Percentiles rank a stretch among this genome's conserved stretches.
These are phyloP conservation scores for Aspergillus phoenicis DNA, from an alignment of 2,329 filamentous ascomycete genomes.

Conservation along the genomic window DNA sequence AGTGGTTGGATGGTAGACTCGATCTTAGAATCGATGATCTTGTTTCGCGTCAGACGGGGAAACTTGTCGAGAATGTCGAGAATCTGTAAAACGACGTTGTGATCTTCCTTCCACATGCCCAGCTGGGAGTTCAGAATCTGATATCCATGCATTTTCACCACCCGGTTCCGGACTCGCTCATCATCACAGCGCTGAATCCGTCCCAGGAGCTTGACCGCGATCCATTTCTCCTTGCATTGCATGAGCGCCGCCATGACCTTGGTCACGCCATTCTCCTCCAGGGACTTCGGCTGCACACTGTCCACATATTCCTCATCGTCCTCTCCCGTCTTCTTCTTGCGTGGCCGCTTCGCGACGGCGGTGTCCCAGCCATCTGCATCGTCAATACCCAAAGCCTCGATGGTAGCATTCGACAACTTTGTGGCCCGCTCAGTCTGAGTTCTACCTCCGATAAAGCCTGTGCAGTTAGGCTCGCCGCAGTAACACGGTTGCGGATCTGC, in stretches of 20 bases:
- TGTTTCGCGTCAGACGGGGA: conserved; percentile 90
- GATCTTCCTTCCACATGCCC: conserved; percentile 81
- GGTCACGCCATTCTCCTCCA: conserved; percentile 81
- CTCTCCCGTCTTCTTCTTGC: conserved; percentile 88
- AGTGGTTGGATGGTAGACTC: conserved; percentile 76
- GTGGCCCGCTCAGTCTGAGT: conserved; percentile 95
- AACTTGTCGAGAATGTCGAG: conserved; percentile 86
- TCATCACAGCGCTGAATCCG: conserved; percentile 87
- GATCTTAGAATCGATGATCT: conserved; percentile 95
- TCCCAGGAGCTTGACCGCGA: conserved; percentile 88
- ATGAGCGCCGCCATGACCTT: conserved; percentile 96
- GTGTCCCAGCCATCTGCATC: conserved; percentile 91
- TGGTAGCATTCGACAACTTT: conserved; percentile 83
- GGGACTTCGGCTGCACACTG: conserved; percentile 75
- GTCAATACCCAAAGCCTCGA: conserved; percentile 94
- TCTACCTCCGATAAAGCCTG: conserved; percentile 94
- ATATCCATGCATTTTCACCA: conserved; percentile 96
- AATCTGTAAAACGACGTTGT: conserved; percentile 85
- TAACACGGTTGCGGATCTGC: conserved; percentile 97
- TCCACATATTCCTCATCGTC: conserved; percentile 96
- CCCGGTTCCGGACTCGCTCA: conserved; percentile 80
- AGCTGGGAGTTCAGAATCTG: conserved; percentile 88
- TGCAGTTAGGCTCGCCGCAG: conserved; percentile 91
- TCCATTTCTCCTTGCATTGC: conserved; percentile 99
- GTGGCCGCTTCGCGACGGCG: conserved; percentile 81